A percentile compares a stretch with the other conserved stretches of the same genome.
Evolutionary conservation across 208 protist species (phyloP).

Genomic region (Trypanosoma grayi): DNA sequence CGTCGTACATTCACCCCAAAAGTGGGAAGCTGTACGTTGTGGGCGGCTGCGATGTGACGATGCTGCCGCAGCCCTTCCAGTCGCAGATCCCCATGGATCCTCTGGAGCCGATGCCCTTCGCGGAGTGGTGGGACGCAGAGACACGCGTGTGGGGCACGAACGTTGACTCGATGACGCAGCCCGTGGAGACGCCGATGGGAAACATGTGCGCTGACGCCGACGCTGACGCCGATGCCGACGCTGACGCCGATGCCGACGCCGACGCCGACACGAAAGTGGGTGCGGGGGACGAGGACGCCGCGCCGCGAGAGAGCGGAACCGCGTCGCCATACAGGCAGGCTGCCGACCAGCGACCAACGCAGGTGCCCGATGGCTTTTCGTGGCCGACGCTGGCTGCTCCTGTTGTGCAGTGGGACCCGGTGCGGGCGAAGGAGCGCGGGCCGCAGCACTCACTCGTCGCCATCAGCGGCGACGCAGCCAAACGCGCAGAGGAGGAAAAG

Average conservation of each 20-base stretch:
- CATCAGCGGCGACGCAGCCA: not conserved
- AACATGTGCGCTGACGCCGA: not conserved
- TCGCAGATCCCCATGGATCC: not conserved
- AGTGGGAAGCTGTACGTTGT: slow-evolving; percentile 21
- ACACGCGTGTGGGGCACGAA: not conserved
- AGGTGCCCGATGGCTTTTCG: slow-evolving; percentile 7
- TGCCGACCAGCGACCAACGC: not conserved
- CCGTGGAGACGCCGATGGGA: too few relatives aligned
- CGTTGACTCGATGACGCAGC: not conserved
- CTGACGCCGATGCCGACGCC: not conserved
- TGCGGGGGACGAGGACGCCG: not conserved
- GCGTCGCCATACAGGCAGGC: not conserved
- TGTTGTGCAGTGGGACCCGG: slow-evolving; percentile 7
- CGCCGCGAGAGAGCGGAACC: not conserved
- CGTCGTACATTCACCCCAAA: slow-evolving; percentile 19
- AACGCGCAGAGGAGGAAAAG: slow-evolving; percentile 1
- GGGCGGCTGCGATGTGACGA: slow-evolving; percentile 18
- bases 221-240: not conserved
- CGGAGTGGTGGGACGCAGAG: slow-evolving; percentile 12
- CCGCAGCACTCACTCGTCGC: not conserved
- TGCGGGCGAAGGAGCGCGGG: not conserved
- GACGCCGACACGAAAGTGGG: not conserved
- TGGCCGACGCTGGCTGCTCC: slow-evolving; percentile 24
- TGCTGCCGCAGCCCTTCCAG: slow-evolving; percentile 1
- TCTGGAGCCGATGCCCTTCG: slow-evolving; percentile 8